Evolutionary conservation across 768 basidiomycete species (phyloP), one percentile per base, ranked within the genome.

Genomic region (Sarcodon aspratus): DNA sequence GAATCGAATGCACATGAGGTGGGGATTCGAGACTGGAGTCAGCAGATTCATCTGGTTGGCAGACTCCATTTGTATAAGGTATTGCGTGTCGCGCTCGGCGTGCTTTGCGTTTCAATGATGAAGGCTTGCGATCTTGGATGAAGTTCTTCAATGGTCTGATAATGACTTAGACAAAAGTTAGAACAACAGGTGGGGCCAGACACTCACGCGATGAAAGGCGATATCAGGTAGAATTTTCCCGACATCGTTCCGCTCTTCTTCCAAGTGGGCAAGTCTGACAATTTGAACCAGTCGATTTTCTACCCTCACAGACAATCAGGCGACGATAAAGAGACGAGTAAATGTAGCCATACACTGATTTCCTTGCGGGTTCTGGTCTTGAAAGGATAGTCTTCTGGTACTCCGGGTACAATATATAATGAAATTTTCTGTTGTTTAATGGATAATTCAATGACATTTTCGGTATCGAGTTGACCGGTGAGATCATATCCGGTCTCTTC

Each of bases 401-500:
- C 82, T 33, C 83, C 84, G 33, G 85, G 76, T 32, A 97, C 87
- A 60, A 99, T 82, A 64, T 82, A 99, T 49, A 99, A 69, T 38
- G 90, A 89, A 50, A 98, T 85, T 54, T 76, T 79, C 65, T 98
- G 95, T 56, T 93, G 91, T 61, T 80, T 85, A 63, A 94, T 89
- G 38, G 82, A 81, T 64, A 90, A 74, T 62, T 91, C 81, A 61
- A 97, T 83, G 56, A 80, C 81, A 59, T 91, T 70, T 42, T 78
- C 62, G 3, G 77, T 72, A 55, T 81, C 67, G 45, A 89, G 65
- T 58, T 83, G 75, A 49, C 76, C 79, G 45, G 73, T 75, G 48
- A 92, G 61, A 64, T 97, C 91, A 70, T 88, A 98, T 11, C 96
- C 96, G 0, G 93, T 97, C 68, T 99, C 96, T 66, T 99, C 96